Conservation (phyloP, 345 rosid genomes). For the Physaria fendleri region DNA sequence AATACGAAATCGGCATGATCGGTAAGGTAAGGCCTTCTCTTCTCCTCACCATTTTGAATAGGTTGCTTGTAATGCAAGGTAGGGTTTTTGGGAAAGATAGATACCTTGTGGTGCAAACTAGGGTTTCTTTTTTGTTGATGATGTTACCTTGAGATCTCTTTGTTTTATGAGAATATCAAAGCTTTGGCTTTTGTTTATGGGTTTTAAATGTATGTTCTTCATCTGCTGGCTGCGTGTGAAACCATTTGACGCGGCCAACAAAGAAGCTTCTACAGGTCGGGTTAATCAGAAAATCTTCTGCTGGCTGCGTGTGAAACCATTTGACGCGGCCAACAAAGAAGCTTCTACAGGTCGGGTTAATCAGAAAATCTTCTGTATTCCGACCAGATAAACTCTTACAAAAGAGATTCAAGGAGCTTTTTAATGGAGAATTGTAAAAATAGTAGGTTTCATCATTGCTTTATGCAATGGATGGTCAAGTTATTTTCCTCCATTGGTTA, state of each 20-base stretch:
- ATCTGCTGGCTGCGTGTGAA: conserved; percentile 34
- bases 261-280: conserved; percentile 23
- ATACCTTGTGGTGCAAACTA: background rate
- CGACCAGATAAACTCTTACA: conserved; percentile 30
- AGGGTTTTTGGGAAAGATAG: background rate
- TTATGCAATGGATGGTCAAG: conserved; percentile 19
- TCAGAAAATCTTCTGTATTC: conserved; percentile 20
- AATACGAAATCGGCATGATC: too few species aligned
- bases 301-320: conserved; percentile 34
- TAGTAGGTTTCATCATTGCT: conserved; percentile 24
- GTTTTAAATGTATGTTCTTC: conserved; percentile 18
- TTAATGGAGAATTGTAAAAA: conserved; percentile 26
- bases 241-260: conserved; percentile 39
- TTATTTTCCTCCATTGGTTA: conserved; percentile 33
- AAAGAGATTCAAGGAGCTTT: conserved; percentile 24
- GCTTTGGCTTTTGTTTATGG: conserved; percentile 17
- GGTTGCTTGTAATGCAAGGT: background rate
- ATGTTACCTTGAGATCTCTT: background rate
- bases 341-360: conserved; percentile 24
- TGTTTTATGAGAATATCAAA: conserved; percentile 12
- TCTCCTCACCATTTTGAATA: conserved; percentile 18
- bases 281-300: too few species aligned
- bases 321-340: conserved; percentile 39
- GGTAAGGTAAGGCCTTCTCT: conserved; percentile 26
- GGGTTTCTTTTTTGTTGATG: background rate